Conservation (phyloP, 148 eudicot species). For the Diospyros lotus region DNA sequence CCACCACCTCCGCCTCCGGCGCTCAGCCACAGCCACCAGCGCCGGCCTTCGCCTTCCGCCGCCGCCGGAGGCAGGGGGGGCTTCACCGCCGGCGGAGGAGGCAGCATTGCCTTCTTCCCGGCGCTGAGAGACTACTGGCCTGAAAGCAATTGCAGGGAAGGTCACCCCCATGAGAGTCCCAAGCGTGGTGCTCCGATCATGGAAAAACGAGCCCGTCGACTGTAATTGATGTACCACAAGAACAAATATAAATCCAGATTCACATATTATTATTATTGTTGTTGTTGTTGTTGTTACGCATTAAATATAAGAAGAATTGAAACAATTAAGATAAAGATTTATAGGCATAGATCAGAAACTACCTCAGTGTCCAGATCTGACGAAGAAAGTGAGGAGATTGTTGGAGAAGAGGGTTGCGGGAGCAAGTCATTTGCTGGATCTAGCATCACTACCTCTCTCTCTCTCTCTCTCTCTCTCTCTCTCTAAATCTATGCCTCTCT, state of each 20-base stretch:
- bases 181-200: conserved; percentile 47
- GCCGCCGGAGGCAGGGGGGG: conserved; percentile 1
- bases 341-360: not conserved
- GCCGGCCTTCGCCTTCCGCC: conserved; percentile 7
- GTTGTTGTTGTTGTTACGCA: no score
- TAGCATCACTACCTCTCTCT: conserved; percentile 14
- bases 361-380: conserved; percentile 60
- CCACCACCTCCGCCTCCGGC: conserved; percentile 43
- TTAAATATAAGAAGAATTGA: not conserved
- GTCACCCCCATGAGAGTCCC: conserved; percentile 58
- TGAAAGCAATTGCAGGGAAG: conserved; percentile 33
- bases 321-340: no score
- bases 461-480: not conserved
- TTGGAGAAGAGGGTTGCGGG: conserved; percentile 37
- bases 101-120: conserved; percentile 12
- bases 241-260: not conserved
- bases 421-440: conserved; percentile 39
- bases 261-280: not conserved
- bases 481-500: not conserved
- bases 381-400: conserved; percentile 42
- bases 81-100: not conserved
- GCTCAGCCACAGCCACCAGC: conserved; percentile 16
- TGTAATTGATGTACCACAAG: conserved; percentile 8
- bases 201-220: conserved; percentile 63
- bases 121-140: conserved; percentile 28